A percentile compares a stretch with the other conserved stretches of the same genome.
These are phyloP conservation scores for Penicillium concentricum DNA, from an alignment of 2,329 filamentous ascomycete species.

Conservation along the genomic window DNA sequence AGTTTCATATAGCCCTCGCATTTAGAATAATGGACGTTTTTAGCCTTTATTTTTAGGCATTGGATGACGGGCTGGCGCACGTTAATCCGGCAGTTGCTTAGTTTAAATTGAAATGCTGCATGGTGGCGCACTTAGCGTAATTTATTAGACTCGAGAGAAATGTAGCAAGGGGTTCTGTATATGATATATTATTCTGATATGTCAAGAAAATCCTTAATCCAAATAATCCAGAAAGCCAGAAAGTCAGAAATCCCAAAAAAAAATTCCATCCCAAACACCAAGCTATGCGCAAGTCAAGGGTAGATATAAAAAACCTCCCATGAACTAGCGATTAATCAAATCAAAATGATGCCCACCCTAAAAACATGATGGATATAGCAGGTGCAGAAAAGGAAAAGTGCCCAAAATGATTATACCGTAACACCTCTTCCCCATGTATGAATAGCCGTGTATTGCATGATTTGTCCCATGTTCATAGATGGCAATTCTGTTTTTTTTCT, in stretches of 20 bases:
- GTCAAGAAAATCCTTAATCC: not conserved
- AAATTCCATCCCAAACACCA: slow-evolving; percentile 13
- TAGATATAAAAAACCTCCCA: not conserved
- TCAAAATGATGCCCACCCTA: not conserved
- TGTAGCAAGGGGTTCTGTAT: slow-evolving; percentile 1
- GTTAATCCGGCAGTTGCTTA: slow-evolving; percentile 10
- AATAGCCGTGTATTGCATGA: not conserved
- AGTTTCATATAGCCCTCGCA: slow-evolving; percentile 1
- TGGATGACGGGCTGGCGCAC: slow-evolving; percentile 3
- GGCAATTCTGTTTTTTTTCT: not conserved
- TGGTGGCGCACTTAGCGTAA: slow-evolving; percentile 8
- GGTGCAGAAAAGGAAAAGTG: not conserved
- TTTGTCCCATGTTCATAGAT: not conserved
- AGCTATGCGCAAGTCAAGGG: slow-evolving; percentile 19
- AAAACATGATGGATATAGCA: not conserved
- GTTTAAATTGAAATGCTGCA: slow-evolving; percentile 4
- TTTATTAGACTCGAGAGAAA: not conserved
- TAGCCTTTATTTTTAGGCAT: slow-evolving; percentile 5
- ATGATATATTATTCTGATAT: slow-evolving; percentile 7
- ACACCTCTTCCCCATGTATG: not conserved
- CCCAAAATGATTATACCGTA: not conserved
- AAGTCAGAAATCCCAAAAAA: not conserved
- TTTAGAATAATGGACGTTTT: slow-evolving; percentile 1
- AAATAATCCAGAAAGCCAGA: not conserved
- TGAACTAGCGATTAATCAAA: not conserved